Evolutionary conservation across 176 grass and related monocot genomes (phyloP), one percentile per base, ranked within the genome.

Genomic region (Triticum monococcum): DNA sequence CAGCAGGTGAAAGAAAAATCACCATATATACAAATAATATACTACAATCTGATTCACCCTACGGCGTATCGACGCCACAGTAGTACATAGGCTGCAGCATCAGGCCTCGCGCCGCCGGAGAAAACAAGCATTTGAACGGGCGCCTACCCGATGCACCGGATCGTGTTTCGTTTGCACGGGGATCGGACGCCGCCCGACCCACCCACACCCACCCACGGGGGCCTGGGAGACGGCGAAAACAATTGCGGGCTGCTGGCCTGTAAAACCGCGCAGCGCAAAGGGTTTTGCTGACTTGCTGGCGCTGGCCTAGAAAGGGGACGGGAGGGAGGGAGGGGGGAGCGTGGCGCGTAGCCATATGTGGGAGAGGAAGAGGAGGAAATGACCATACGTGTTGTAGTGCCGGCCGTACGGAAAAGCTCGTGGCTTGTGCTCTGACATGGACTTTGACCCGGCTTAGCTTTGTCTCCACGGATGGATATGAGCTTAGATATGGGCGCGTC

Each of bases 381-480:
- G 74, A 81, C 79, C 80, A 88, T 43, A 88, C 86, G 71, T 60
- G 38, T 28, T 60, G 38, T 48, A 52, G 18, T 69, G 40, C 45
- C 25, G 54, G 30, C 35, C 72, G 89, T 89, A 91, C 92, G 89
- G 79, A 54, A 89, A 75, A 28, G 70, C 45, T 63, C 36, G 22
- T 18, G 70, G 80, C 57, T 63, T 45, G 22, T 18, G 72, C 24
- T 11, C 63, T 85, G 72, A 54, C 84, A 74, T 83, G 81, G 65
- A 63, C 56, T 90, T 89, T 89, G 92, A 91, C 89, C 87, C 89
- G 62, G 38, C 67, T 43, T 48, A 72, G 25, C 26, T 8, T 8
- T 26, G 0, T 10, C 12, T 24, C 12, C 36, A 24, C 22, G 3
- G 54, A 3, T 57, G 54, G 54, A 57, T 8, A 20, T 22, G 54